phyloP scores from a whole-genome alignment of 192 early-diverging fungal species.

The Podochytrium sp. region DNA sequence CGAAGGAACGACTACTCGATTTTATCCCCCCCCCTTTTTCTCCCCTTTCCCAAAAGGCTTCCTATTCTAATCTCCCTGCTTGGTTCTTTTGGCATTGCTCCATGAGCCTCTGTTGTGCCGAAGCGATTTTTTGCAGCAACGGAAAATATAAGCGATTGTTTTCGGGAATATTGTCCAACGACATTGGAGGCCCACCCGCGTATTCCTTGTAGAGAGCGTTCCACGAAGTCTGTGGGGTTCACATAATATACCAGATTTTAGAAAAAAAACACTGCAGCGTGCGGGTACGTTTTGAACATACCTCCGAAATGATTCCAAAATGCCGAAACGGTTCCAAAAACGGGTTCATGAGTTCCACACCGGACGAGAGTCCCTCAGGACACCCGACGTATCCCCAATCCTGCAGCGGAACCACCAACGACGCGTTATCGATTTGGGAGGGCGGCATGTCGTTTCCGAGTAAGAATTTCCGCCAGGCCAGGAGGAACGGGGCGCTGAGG shows the following conservation, averaged over 20 bases:
- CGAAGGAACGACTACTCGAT: too few species aligned
- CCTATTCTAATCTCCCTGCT: neutral
- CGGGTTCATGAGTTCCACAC: conserved; percentile 22
- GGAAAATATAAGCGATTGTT: conserved; percentile 27
- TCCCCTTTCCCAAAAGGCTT: too few species aligned
- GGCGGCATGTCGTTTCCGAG: conserved; percentile 28
- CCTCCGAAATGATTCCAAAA: conserved; percentile 26
- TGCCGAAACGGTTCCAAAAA: conserved; percentile 12
- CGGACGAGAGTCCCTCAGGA: neutral
- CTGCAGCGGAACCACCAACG: conserved; percentile 5
- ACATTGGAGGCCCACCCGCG: conserved; percentile 18
- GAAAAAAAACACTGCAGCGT: neutral
- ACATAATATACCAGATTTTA: neutral
- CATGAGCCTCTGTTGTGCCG: conserved; percentile 14
- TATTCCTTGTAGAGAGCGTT: conserved; percentile 14
- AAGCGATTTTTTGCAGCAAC: conserved; percentile 8
- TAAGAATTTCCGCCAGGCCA: conserved; percentile 25
- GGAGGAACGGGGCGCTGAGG: conserved; percentile 11
- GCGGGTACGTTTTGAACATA: too few species aligned
- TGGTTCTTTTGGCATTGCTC: conserved; percentile 21
- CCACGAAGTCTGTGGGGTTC: neutral
- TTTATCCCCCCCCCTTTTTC: too few species aligned
- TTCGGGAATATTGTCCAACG: conserved; percentile 17
- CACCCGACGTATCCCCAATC: conserved; percentile 24
- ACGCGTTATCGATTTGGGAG: conserved; percentile 1